Evolutionary conservation across 78 protist species (phyloP).

Genomic region (Creolimax fragrantissima): DNA sequence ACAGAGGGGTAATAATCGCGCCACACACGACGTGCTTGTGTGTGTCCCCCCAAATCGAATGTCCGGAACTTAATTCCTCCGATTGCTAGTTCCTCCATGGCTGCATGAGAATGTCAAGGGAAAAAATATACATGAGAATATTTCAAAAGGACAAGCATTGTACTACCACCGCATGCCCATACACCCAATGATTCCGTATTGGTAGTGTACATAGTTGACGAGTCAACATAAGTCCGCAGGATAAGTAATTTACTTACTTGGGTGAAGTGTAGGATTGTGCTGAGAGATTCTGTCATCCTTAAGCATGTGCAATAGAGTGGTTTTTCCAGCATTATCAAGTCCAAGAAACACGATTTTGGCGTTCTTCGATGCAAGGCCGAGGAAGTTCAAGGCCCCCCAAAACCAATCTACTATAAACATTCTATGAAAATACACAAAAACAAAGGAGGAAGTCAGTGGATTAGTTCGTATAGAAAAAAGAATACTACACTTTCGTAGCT

Average conservation of each 20-base stretch:
- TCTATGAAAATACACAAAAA: not conserved
- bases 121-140: too few relatives aligned
- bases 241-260: conserved; percentile 67
- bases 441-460: too few relatives aligned
- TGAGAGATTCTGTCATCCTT: conserved; percentile 74
- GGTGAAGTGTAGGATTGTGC: conserved; percentile 83
- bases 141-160: too few relatives aligned
- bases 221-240: not conserved
- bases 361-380: conserved; percentile 82
- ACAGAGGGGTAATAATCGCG: conserved; percentile 84
- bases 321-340: conserved; percentile 99
- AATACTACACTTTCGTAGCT: too few relatives aligned
- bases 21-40: conserved; percentile 84
- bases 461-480: too few relatives aligned
- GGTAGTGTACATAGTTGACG: too few relatives aligned
- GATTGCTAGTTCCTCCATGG: conserved; percentile 85
- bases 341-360: conserved; percentile 98
- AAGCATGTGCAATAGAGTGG: conserved; percentile 94
- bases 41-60: conserved; percentile 98
- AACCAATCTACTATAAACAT: conserved; percentile 51
- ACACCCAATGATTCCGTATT: too few relatives aligned
- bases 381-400: conserved; percentile 18
- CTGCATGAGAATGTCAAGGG: conserved; percentile 25
- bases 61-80: conserved; percentile 82
- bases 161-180: too few relatives aligned